phyloP scores from a whole-genome alignment of 805 yeast species.

The Kazachstania viticola region DNA sequence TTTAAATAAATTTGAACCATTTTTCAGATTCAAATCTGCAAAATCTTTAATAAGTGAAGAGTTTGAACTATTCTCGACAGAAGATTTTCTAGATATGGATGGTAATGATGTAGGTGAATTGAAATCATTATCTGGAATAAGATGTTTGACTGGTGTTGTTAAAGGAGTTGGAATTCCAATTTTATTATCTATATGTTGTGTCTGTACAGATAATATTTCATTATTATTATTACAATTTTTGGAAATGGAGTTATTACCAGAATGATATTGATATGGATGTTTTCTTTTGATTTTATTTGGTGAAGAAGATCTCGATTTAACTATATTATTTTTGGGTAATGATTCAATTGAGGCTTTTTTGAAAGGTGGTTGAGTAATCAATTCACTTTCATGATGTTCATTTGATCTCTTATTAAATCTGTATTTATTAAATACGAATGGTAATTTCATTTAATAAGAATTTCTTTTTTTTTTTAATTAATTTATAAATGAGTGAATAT shows the following conservation, averaged over 20 bases:
- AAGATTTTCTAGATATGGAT: neutral
- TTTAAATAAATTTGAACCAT: neutral
- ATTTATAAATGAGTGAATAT: too few relatives aligned
- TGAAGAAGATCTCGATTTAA: constrained; percentile 1
- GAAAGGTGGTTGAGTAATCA: neutral
- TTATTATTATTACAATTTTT: neutral
- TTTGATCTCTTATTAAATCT: constrained; percentile 4
- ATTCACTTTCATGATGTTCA: constrained; percentile 1
- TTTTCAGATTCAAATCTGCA: constrained; percentile 4
- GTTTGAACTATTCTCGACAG: neutral
- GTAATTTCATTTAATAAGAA: constrained; percentile 4
- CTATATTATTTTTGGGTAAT: neutral
- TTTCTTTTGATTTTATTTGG: constrained; percentile 2
- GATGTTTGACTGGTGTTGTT: constrained; percentile 3
- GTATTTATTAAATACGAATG: neutral
- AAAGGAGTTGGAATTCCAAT: constrained; percentile 5
- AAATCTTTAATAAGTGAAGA: constrained; percentile 2
- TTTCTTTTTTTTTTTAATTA: too few relatives aligned
- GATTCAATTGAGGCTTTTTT: constrained; percentile 1
- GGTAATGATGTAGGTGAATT: neutral
- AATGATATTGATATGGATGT: constrained; percentile 3
- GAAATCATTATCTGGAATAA: too few relatives aligned
- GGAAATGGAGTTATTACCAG: too few relatives aligned
- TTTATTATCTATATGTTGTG: constrained; percentile 1
- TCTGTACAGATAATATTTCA: neutral